Evolutionary conservation across 2,329 filamentous ascomycete species (phyloP).

Genomic region (Alternaria rosae): DNA sequence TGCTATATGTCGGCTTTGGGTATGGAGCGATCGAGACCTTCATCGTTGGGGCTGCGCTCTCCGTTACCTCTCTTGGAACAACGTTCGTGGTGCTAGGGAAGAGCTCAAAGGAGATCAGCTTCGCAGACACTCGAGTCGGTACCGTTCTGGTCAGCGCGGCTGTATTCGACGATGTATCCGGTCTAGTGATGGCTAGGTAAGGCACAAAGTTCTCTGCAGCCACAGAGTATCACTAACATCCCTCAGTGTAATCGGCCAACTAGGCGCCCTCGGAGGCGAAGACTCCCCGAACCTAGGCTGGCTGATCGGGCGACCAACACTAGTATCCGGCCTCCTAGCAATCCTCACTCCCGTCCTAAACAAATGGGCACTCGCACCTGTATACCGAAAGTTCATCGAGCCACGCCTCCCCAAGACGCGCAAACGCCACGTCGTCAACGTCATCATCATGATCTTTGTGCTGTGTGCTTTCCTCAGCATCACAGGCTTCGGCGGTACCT

Average conservation of each 20-base stretch:
- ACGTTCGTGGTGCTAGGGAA: conserved; percentile 46
- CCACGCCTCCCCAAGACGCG: conserved; percentile 23
- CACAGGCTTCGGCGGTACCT: conserved; percentile 38
- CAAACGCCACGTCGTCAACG: conserved; percentile 29
- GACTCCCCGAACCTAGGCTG: conserved; percentile 22
- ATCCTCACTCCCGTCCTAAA: conserved; percentile 31
- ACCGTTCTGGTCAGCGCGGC: conserved; percentile 35
- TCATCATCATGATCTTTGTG: conserved; percentile 38
- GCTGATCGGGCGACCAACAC: conserved; percentile 35
- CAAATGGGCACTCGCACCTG: conserved; percentile 48
- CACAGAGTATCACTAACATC: conserved; percentile 52
- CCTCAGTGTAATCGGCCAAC: conserved; percentile 40
- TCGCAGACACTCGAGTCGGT: conserved; percentile 54
- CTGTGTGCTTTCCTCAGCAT: conserved; percentile 37
- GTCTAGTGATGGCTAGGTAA: conserved; percentile 1
- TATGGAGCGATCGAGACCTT: conserved; percentile 45
- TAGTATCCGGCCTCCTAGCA: conserved; percentile 26
- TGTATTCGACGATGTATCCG: neutral
- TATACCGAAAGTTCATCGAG: conserved; percentile 23
- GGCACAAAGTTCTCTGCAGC: neutral
- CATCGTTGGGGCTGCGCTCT: conserved; percentile 39
- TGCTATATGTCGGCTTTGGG: conserved; percentile 55
- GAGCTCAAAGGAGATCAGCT: conserved; percentile 46
- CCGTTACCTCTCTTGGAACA: conserved; percentile 37
- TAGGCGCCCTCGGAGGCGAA: conserved; percentile 22